Base-by-base conservation (phyloP, 345 rosid genomes). In the Boechera stricta region DNA sequence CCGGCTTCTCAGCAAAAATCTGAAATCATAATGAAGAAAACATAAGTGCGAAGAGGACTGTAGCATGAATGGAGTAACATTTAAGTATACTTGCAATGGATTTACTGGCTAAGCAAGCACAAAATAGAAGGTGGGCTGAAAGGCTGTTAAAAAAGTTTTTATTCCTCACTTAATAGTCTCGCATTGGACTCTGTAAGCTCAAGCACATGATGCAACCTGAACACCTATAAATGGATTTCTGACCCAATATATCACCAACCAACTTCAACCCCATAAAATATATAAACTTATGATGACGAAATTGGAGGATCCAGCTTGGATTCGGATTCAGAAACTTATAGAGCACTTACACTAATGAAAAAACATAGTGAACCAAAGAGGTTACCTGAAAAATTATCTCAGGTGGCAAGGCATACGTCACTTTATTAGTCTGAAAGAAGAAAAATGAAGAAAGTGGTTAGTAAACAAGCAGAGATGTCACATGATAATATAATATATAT, bases 1-100 rank as follows among this genome's bases (percentile, higher is more conserved):
- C 94, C 39, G 99, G 99, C 76, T 91, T 95, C 90, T 91, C 96
- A 67, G 97, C 90, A 88, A 95, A 95, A 79, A 91, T 92, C 99
- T 95, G 86, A 56, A 57, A 70, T 47, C 38, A 42, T 39, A 72
- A 48, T 36, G 52, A 47, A 77, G 36, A 64, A n/a, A 77, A 12
- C 31, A 64, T 15, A 44, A 54, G 65, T 63, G 42, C 31, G 59
- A 4, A 35, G 21, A 63, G 41, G 18, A 33, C 42, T 36, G 38
- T 6, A 62, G 60, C 18, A 41, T 28, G 41, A 11, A 57, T 8
- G 18, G 71, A 62, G 24, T 36, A 59, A 35, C 42, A 64, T 38
- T 42, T 18, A 39, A 52, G 10, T 2, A 67, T 29, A 58, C 49
- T 11, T 42, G 13, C 24, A 44, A 29, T 15, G 35, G 7, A 41